A percentile compares a stretch with the other conserved stretches of the same genome.
These are phyloP conservation scores for Orbilia brochopaga DNA, from an alignment of 2,329 filamentous ascomycete genomes.

Conservation along the genomic window DNA sequence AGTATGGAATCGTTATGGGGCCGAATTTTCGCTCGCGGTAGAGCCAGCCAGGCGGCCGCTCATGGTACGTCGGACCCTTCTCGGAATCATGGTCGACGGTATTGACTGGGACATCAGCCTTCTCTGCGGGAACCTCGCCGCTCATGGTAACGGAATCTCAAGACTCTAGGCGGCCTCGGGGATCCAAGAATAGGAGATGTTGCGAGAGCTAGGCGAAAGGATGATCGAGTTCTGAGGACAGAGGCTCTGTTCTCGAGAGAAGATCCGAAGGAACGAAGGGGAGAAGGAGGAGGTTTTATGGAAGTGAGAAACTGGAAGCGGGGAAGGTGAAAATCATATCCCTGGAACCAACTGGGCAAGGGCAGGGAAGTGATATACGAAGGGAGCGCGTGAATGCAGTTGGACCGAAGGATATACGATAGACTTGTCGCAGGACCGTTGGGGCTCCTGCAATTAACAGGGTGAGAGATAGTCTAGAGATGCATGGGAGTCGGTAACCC, in stretches of 20 bases:
- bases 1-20: conserved; percentile 67
- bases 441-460: conserved; percentile 16
- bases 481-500: too few species aligned
- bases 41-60: conserved; percentile 68
- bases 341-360: conserved; percentile 39
- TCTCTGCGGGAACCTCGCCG: conserved; percentile 31
- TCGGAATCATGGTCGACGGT: conserved; percentile 38
- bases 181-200: conserved; percentile 5
- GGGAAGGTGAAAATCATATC: conserved; percentile 35
- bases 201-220: conserved; percentile 11
- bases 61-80: conserved; percentile 24
- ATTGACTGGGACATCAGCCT: conserved; percentile 28
- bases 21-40: conserved; percentile 69
- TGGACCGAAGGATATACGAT: conserved; percentile 7
- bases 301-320: conserved; percentile 25
- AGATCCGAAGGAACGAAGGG: conserved; percentile 20
- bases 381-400: neutral
- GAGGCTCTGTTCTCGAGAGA: conserved; percentile 26
- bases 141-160: conserved; percentile 23
- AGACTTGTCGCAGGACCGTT: conserved; percentile 15
- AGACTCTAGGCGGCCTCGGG: conserved; percentile 10
- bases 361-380: conserved; percentile 13
- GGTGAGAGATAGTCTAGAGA: conserved; percentile 9
- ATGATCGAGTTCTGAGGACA: neutral
- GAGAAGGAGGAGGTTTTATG: conserved; percentile 42